Evolutionary conservation across 495 filamentous ascomycete species (phyloP), one percentile per base, ranked within the genome.

Genomic region (Lichenothelia convexa): DNA sequence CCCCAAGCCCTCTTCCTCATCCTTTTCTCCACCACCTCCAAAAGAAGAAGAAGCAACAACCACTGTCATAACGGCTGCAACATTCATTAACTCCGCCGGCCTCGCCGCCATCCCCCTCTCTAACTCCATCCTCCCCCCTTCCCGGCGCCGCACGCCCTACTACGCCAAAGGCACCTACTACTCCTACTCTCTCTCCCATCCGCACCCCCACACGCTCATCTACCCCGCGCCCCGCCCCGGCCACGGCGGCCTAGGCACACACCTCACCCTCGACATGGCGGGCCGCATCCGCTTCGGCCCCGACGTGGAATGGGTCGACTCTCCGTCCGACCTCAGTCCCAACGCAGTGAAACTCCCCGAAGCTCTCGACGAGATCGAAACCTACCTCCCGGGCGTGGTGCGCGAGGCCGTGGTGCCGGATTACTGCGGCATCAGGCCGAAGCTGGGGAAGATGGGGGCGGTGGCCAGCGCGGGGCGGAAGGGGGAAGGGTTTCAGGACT

Each of bases 91-190:
- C 58, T 74, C 78, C 6, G 87, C 85, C 0, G 89, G 89, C 0
- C 69, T 92, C 13, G 68, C 63, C 30, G 82, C 89, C 7, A 77
- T 80, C 27, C 56, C 50, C 8, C 62, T 95, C 17, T 78, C 75
- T 38, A 97, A 97, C 56, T 72, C 82, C 63, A 67, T 97, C 19
- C 65, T 87, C 0, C 24, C 24, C 24, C 19, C 47, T 0, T 59
- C 57, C 3, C 58, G 70, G 0, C 72, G 73, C 34, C 54, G 60
- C 12, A 67, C 55, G 9, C 68, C 81, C 3, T 78, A 69, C 56
- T 97, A 79, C 58, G 89, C 87, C 19, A 97, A 95, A 60, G 89
- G 89, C 0, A 85, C 82, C 8, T 97, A 97, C 60, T 94, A 87
- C 60, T 82, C 80, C 21, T 93, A 93, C 59, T 54, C 65, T 2